phyloP scores from a whole-genome alignment of 202 grass and related monocot genomes.

The Cymbopogon flexuosus region DNA sequence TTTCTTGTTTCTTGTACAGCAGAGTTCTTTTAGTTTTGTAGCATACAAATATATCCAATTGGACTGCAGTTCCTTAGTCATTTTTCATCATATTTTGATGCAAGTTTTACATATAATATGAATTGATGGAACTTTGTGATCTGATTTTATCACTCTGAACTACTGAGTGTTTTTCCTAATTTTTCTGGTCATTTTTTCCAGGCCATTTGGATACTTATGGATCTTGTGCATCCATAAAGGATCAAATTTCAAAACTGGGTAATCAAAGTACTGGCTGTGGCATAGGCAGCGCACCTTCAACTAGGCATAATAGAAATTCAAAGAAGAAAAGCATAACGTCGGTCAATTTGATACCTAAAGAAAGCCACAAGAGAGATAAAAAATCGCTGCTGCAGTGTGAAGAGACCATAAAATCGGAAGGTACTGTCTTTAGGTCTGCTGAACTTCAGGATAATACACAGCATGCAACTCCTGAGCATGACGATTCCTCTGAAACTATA shows the following conservation, averaged over 20 bases:
- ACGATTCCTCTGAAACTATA: conserved; percentile 12
- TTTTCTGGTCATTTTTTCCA: conserved; percentile 46
- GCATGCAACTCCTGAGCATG: conserved; percentile 26
- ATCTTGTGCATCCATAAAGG: conserved; percentile 46
- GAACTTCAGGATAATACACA: conserved; percentile 29
- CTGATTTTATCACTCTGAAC: conserved; percentile 19
- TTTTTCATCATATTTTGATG: conserved; percentile 14
- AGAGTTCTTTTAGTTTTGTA: conserved; percentile 23
- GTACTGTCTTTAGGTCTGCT: conserved; percentile 20
- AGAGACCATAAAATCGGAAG: conserved; percentile 32
- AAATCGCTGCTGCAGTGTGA: conserved; percentile 15
- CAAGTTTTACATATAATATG: conserved; percentile 30
- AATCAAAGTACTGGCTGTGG: conserved; percentile 29
- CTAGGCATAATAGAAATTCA: conserved; percentile 36
- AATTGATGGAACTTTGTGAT: background rate
- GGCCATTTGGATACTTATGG: conserved; percentile 38
- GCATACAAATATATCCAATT: background rate
- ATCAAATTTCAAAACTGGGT: conserved; percentile 26
- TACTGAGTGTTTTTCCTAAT: conserved; percentile 25
- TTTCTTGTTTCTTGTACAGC: conserved; percentile 21
- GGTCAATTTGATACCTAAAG: conserved; percentile 18
- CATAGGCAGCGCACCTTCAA: conserved; percentile 24
- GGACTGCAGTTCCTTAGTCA: conserved; percentile 13
- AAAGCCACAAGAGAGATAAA: conserved; percentile 22
- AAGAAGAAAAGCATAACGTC: conserved; percentile 49